These are phyloP conservation scores for Pisolithus tinctorius DNA, from an alignment of 768 basidiomycete species.

Conservation along the genomic window DNA sequence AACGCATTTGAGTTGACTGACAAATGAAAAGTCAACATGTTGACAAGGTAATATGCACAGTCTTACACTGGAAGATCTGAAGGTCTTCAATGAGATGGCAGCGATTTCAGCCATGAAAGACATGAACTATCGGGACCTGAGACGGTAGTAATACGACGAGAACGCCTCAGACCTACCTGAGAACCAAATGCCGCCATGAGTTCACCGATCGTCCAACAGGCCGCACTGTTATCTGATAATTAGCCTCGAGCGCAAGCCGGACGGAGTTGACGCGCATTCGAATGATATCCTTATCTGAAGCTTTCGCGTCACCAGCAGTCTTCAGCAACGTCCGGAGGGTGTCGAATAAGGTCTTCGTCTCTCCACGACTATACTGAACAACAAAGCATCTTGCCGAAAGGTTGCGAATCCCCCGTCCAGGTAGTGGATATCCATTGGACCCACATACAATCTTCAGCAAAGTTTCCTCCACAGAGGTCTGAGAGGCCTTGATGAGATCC, in stretches of 20 bases:
- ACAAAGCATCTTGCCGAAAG: conserved; percentile 74
- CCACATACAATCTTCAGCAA: conserved; percentile 65
- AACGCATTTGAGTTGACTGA: conserved; percentile 77
- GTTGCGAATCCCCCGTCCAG: conserved; percentile 82
- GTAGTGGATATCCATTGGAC: conserved; percentile 60
- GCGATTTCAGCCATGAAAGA: conserved; percentile 88
- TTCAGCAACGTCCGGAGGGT: conserved; percentile 73
- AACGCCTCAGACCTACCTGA: conserved; percentile 51
- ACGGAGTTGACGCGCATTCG: conserved; percentile 50
- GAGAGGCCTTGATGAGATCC: conserved; percentile 61
- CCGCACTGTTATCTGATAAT: conserved; percentile 46
- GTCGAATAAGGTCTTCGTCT: conserved; percentile 83
- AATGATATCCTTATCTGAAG: conserved; percentile 50
- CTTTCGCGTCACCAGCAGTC: conserved; percentile 66
- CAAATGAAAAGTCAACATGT: conserved; percentile 6
- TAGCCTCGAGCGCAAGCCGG: neutral
- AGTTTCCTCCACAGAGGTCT: conserved; percentile 53
- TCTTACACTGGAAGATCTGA: conserved; percentile 68
- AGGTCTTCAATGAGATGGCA: conserved; percentile 55
- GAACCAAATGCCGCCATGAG: conserved; percentile 80
- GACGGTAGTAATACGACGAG: neutral
- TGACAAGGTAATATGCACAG: neutral
- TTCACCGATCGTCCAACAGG: conserved; percentile 83
- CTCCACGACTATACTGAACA: conserved; percentile 67
- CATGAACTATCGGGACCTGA: conserved; percentile 62